phyloP scores from a whole-genome alignment of 2,329 filamentous ascomycete genomes.

The Neurospora sp. region DNA sequence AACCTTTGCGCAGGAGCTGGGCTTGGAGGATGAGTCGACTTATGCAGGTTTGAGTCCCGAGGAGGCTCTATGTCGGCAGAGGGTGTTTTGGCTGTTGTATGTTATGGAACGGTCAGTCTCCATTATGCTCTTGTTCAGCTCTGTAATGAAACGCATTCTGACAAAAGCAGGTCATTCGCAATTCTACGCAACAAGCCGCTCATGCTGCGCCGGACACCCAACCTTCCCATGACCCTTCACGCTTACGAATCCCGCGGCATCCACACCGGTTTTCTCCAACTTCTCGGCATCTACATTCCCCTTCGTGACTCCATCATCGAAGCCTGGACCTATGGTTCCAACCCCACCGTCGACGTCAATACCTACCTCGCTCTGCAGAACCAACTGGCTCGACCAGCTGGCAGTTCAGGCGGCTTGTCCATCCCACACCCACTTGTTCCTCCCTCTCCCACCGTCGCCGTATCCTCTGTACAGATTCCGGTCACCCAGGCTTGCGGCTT shows the following conservation, averaged over 20 bases:
- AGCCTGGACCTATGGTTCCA: too few species aligned
- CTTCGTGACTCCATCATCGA: too few species aligned
- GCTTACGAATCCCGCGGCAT: slow-evolving; percentile 42
- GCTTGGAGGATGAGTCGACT: slow-evolving; percentile 46
- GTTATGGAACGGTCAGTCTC: slow-evolving; percentile 44
- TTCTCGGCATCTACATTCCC: slow-evolving; percentile 18
- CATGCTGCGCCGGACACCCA: slow-evolving; percentile 49
- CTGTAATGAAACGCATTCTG: neutral
- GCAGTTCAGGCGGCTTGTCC: too few species aligned
- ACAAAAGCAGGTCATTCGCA: slow-evolving; percentile 43
- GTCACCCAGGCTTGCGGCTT: too few species aligned
- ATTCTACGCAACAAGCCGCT: slow-evolving; percentile 54
- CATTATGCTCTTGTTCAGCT: neutral
- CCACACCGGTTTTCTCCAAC: slow-evolving; percentile 47
- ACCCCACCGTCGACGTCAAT: too few species aligned
- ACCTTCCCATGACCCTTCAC: slow-evolving; percentile 40
- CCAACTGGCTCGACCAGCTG: too few species aligned
- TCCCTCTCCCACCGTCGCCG: too few species aligned
- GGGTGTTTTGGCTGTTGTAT: slow-evolving; percentile 54
- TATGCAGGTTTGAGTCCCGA: slow-evolving; percentile 38
- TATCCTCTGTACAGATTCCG: too few species aligned
- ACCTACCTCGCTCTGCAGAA: too few species aligned
- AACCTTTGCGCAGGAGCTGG: slow-evolving; percentile 47
- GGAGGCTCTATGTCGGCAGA: slow-evolving; percentile 42
- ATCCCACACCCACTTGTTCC: too few species aligned